Conservation (phyloP, 2,329 filamentous ascomycete species). For the Aspergillus jensenii region DNA sequence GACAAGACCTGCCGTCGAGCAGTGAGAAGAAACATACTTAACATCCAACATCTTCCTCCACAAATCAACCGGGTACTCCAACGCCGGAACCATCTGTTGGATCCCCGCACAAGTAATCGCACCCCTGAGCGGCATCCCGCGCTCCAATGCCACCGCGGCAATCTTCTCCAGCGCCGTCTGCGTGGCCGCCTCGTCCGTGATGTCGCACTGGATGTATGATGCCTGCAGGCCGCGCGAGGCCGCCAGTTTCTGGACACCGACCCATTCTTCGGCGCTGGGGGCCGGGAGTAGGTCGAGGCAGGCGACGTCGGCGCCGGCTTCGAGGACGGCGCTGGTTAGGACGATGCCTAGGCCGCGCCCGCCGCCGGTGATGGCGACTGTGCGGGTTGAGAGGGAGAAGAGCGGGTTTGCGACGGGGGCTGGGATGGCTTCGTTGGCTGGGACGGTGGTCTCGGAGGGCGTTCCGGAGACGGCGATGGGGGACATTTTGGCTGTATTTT, state of each 20-base stretch:
- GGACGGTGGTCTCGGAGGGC: constrained; percentile 11
- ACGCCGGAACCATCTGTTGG: constrained; percentile 48
- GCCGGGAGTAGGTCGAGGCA: constrained; percentile 48
- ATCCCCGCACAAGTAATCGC: constrained; percentile 52
- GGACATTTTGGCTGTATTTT: neutral
- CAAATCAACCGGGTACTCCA: constrained; percentile 46
- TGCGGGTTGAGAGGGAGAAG: constrained; percentile 48
- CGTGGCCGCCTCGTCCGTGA: constrained; percentile 47
- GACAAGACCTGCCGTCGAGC: no score
- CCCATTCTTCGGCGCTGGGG: constrained; percentile 40
- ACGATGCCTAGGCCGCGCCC: constrained; percentile 53
- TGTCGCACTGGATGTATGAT: constrained; percentile 49
- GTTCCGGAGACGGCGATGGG: constrained; percentile 18
- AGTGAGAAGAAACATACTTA: constrained; percentile 22
- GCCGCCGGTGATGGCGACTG: constrained; percentile 50
- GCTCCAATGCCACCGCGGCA: constrained; percentile 22
- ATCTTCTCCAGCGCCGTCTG: constrained; percentile 38
- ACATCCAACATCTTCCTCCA: constrained; percentile 37
- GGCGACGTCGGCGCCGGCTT: constrained; percentile 51
- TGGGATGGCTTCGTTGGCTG: neutral
- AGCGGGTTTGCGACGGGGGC: constrained; percentile 24
- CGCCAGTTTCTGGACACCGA: constrained; percentile 43
- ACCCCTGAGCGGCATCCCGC: constrained; percentile 23
- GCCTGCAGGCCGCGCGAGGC: constrained; percentile 33
- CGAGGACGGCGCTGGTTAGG: constrained; percentile 50